Evolutionary conservation across 768 basidiomycete species (phyloP), one percentile per base, ranked within the genome.

Genomic region (Amanita pseudoporphyria): DNA sequence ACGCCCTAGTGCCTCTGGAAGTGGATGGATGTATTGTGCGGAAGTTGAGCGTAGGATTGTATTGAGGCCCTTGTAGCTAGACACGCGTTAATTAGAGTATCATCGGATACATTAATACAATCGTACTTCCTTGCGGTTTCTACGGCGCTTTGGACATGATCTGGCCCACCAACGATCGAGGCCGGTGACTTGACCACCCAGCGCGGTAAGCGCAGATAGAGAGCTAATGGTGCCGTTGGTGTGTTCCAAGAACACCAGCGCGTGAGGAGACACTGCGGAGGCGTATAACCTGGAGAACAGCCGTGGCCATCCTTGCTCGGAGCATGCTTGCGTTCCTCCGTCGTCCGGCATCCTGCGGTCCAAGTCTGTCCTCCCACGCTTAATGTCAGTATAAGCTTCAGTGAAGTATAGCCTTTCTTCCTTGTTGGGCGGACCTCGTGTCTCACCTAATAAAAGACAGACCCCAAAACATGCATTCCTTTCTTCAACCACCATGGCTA

Each of bases 191-290:
- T 87, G 72, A 3, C 92, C 92, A 39, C 91, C 91, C 1, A 98
- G 76, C 37, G 96, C 96, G 1, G 93, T 90, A 54, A 99, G 69
- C 21, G 96, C 95, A 30, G 88, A 93, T 51, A 97, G 73, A 12
- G 88, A 88, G 12, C 81, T 89, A 54, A 98, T 76, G 51, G 78
- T 73, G 32, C 91, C 91, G 43, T 78, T 72, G 40, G 79, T 77
- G 61, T 97, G 92, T 65, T 97, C 95, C 41, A 97, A 72, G 56
- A 89, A 84, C n/a, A 96, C 82, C 3, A 96, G 78, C 1, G 86
- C 81, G 65, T 87, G 83, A 0, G 86, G 81, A 28, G 80, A 69
- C 4, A 74, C 51, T 19, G 75, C 64, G 3, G 82, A 77, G 4
- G 85, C 77, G 61, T 87, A 88, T 5, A 71, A 61, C 52, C 81